These are phyloP conservation scores for Aegilops tauschii DNA, from an alignment of 176 grass and related monocot species.

Conservation along the genomic window DNA sequence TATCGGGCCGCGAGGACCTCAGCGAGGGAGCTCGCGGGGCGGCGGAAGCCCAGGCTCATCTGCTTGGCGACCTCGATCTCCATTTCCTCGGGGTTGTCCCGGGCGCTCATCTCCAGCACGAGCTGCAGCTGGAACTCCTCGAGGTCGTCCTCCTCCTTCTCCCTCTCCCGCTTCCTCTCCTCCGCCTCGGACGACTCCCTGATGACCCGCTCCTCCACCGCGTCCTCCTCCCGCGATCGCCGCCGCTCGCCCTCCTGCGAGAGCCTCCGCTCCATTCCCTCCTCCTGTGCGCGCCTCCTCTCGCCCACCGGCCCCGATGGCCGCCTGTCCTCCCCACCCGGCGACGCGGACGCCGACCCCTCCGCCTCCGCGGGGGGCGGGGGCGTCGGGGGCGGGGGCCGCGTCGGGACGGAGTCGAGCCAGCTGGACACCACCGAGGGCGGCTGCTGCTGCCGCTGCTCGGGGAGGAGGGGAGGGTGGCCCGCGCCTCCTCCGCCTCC, in stretches of 20 bases:
- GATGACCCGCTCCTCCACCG: conserved; percentile 62
- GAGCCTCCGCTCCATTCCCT: conserved; percentile 23
- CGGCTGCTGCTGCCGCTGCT: conserved; percentile 53
- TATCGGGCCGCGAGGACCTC: conserved; percentile 72
- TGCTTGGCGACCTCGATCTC: conserved; percentile 96
- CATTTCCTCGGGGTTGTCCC: conserved; percentile 94
- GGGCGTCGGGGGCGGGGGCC: conserved; percentile 19
- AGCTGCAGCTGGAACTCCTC: conserved; percentile 97
- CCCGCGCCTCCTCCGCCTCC: conserved; percentile 8
- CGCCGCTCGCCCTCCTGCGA: conserved; percentile 16
- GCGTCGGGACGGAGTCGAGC: conserved; percentile 62
- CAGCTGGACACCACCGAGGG: conserved; percentile 58
- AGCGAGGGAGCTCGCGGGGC: conserved; percentile 46
- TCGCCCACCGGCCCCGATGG: conserved; percentile 4
- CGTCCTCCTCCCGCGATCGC: conserved; percentile 34
- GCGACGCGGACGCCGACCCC: conserved; percentile 27
- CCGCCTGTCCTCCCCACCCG: conserved; percentile 22
- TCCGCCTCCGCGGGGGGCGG: conserved; percentile 7
- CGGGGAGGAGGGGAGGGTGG: conserved; percentile 22
- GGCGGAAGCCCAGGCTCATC: conserved; percentile 82
- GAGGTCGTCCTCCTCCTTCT: conserved; percentile 62
- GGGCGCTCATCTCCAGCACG: conserved; percentile 86
- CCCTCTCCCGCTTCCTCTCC: conserved; percentile 53
- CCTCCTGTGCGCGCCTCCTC: conserved; percentile 31
- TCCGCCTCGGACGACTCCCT: conserved; percentile 43